Conservation (phyloP, 2,329 filamentous ascomycete species). For the Colletotrichum agaves region DNA sequence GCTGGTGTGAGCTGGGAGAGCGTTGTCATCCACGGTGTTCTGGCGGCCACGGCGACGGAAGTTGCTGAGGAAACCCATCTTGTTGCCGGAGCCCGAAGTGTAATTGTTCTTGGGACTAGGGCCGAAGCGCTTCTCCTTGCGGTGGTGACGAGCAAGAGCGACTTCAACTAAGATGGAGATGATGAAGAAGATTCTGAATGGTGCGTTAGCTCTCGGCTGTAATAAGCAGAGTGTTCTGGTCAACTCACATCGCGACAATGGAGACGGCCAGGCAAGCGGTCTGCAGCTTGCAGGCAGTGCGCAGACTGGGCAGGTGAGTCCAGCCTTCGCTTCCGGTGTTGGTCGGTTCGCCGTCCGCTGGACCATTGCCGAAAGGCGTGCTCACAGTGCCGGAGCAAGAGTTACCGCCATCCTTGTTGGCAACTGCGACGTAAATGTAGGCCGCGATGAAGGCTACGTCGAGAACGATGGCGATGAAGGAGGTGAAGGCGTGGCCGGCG, state of each 20-base stretch:
- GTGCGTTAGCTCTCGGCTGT: conserved; percentile 18
- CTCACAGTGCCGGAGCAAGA: conserved; percentile 70
- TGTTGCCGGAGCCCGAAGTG: conserved; percentile 62
- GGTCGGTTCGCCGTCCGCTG: conserved; percentile 59
- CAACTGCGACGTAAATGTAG: conserved; percentile 84
- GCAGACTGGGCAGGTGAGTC: conserved; percentile 58
- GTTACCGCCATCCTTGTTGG: conserved; percentile 75
- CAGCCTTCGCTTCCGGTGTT: conserved; percentile 62
- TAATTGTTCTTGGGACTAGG: conserved; percentile 63
- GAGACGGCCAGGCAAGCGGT: conserved; percentile 81
- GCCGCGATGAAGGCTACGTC: conserved; percentile 80
- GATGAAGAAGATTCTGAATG: conserved; percentile 75
- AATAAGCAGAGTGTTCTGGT: too few relatives aligned
- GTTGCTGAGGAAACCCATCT: conserved; percentile 47
- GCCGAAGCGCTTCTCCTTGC: conserved; percentile 78
- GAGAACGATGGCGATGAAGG: conserved; percentile 77
- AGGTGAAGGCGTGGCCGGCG: conserved; percentile 78
- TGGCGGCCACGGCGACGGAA: conserved; percentile 48
- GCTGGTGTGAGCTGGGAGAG: conserved; percentile 53
- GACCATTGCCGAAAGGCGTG: conserved; percentile 76
- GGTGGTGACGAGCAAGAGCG: conserved; percentile 75
- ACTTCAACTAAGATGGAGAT: conserved; percentile 77
- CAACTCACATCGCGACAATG: conserved; percentile 76
- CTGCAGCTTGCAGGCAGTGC: conserved; percentile 76
- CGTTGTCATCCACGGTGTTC: conserved; percentile 45